Evolutionary conservation across 345 rosid species (phyloP).

Genomic region (Acer saccharum): DNA sequence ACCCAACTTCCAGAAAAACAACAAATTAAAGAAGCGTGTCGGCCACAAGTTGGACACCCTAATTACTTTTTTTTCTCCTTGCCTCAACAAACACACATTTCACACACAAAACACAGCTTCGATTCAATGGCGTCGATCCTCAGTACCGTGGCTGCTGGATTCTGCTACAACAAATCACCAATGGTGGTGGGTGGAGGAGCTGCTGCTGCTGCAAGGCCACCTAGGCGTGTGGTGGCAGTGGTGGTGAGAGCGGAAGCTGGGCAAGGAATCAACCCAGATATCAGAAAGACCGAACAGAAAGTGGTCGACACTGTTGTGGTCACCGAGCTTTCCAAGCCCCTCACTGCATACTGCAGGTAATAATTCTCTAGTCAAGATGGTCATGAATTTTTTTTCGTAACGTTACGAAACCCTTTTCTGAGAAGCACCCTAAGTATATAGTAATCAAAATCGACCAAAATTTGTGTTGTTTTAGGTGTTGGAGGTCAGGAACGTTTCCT

Average conservation of each 20-base stretch:
- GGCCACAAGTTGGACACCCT: constrained; percentile 51
- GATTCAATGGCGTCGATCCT: constrained; percentile 40
- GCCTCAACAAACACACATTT: not conserved
- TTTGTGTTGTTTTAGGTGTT: constrained; percentile 48
- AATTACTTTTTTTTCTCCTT: not conserved
- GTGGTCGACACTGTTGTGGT: constrained; percentile 80
- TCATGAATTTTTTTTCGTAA: too few relatives aligned
- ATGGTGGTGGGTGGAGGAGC: constrained; percentile 14
- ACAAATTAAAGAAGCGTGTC: constrained; percentile 37
- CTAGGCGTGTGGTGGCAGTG: constrained; percentile 35
- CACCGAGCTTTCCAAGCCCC: constrained; percentile 78
- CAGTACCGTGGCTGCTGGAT: constrained; percentile 23
- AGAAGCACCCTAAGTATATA: not conserved
- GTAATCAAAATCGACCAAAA: not conserved
- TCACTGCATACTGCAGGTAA: constrained; percentile 87
- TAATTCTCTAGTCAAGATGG: not conserved
- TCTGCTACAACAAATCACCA: constrained; percentile 32
- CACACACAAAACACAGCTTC: not conserved
- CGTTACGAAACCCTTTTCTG: too few relatives aligned
- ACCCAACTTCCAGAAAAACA: constrained; percentile 5
- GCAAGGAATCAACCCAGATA: constrained; percentile 64
- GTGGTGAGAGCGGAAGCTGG: constrained; percentile 69
- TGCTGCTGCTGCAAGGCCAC: constrained; percentile 15
- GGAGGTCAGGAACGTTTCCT: constrained; percentile 94
- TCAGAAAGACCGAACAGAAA: constrained; percentile 83